Percentiles rank a stretch among this genome's conserved stretches.
Evolutionary conservation across 441 rosid genomes (phyloP).

Genomic region (Adansonia rubrostipa): DNA sequence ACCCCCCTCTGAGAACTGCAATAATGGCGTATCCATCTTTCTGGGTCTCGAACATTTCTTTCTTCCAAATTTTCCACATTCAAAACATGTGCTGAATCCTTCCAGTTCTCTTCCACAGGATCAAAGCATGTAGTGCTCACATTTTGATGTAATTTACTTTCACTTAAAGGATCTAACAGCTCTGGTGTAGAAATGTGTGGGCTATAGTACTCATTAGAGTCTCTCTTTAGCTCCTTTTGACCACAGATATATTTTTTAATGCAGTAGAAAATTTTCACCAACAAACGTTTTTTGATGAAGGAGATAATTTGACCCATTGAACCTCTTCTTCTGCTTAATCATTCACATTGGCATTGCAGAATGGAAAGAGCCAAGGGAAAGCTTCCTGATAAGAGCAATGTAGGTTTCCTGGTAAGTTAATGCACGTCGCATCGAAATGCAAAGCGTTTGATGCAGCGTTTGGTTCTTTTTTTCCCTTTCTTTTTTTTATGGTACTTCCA

Average conservation of each 20-base stretch:
- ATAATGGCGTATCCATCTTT: no score
- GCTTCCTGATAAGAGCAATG: neutral
- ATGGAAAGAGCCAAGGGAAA: neutral
- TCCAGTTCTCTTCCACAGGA: slow-evolving; percentile 11
- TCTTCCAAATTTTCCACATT: neutral
- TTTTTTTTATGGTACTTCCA: neutral
- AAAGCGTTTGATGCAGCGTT: neutral
- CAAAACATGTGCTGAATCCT: neutral
- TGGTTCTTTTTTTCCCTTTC: no score
- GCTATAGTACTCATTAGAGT: neutral
- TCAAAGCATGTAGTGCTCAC: neutral
- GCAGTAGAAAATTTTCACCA: neutral
- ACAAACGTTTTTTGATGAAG: neutral
- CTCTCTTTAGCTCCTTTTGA: neutral
- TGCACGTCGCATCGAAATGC: neutral
- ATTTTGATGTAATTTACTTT: neutral
- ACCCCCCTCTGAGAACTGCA: no score
- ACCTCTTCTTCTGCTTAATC: neutral
- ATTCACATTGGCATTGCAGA: neutral
- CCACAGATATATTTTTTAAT: neutral
- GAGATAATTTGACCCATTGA: slow-evolving; percentile 21
- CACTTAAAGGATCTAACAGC: neutral
- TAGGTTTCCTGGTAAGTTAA: neutral
- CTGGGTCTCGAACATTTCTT: neutral
- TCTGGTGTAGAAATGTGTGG: neutral